A percentile compares a stretch with the other conserved stretches of the same genome.
These are phyloP conservation scores for Basipetospora chlamydospora DNA, from an alignment of 2,329 filamentous ascomycete species.

Conservation along the genomic window DNA sequence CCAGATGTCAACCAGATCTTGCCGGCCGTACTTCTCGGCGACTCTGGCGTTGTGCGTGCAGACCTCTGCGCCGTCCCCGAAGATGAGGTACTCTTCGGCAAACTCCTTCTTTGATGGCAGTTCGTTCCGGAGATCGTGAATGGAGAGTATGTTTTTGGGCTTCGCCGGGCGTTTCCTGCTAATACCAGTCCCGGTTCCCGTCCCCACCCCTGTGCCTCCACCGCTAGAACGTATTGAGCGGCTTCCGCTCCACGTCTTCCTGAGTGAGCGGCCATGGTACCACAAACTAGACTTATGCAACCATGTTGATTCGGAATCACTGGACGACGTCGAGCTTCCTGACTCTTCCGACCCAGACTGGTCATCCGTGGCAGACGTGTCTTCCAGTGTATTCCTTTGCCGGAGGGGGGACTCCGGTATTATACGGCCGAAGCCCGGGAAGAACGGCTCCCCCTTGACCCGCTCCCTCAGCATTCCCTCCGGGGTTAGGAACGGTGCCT, in stretches of 20 bases:
- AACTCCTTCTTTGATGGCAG: slow-evolving; percentile 69
- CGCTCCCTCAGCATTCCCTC: slow-evolving; percentile 16
- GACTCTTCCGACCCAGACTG: slow-evolving; percentile 35
- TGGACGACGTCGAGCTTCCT: slow-evolving; percentile 33
- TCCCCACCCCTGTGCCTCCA: slow-evolving; percentile 35
- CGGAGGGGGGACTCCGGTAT: slow-evolving; percentile 34
- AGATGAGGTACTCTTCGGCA: slow-evolving; percentile 68
- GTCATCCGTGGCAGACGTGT: slow-evolving; percentile 35
- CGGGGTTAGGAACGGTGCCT: slow-evolving; percentile 22
- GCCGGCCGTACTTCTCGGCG: slow-evolving; percentile 54
- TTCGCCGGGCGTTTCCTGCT: slow-evolving; percentile 32
- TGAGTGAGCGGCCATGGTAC: slow-evolving; percentile 37
- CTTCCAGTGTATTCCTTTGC: slow-evolving; percentile 31
- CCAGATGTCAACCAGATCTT: slow-evolving; percentile 73
- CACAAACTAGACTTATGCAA: slow-evolving; percentile 42
- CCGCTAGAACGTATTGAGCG: slow-evolving; percentile 45
- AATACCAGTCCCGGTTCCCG: slow-evolving; percentile 25
- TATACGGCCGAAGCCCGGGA: slow-evolving; percentile 42
- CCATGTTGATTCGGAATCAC: slow-evolving; percentile 49
- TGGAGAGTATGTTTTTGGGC: slow-evolving; percentile 56
- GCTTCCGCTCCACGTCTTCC: slow-evolving; percentile 41
- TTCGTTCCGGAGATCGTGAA: slow-evolving; percentile 54
- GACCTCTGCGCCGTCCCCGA: slow-evolving; percentile 66
- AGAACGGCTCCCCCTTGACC: slow-evolving; percentile 39
- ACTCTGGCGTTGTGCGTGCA: slow-evolving; percentile 74